Percentiles rank a stretch among this genome's conserved stretches.
Evolutionary conservation across 345 rosid species (phyloP).

Genomic region (Hibiscus trionum): DNA sequence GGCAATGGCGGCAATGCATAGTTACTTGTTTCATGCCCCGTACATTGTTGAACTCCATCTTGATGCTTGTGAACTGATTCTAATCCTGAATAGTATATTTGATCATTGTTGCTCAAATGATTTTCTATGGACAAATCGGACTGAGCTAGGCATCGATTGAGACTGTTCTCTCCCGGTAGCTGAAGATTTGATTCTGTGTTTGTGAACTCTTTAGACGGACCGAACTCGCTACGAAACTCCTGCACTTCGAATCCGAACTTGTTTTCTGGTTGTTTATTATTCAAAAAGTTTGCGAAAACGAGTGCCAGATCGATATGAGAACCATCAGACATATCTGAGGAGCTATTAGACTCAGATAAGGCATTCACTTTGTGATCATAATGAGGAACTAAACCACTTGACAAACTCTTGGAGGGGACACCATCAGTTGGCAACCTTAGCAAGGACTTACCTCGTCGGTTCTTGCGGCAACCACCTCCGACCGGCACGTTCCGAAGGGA

Average conservation of each 20-base stretch:
- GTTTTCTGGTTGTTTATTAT: conserved; percentile 28
- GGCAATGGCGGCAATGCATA: conserved; percentile 40
- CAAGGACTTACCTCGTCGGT: conserved; percentile 34
- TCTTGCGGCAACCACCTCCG: conserved; percentile 56
- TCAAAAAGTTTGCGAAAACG: conserved; percentile 52
- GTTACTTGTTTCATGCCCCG: conserved; percentile 13
- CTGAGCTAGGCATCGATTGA: conserved; percentile 7
- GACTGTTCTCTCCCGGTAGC: conserved; percentile 8
- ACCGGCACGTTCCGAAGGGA: conserved; percentile 50
- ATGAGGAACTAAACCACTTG: not conserved
- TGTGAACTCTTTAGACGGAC: not conserved
- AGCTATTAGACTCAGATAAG: conserved; percentile 13
- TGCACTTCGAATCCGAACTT: conserved; percentile 10
- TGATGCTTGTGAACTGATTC: conserved; percentile 7
- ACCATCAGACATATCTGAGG: conserved; percentile 16
- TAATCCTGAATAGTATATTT: conserved; percentile 13
- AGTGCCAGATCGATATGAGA: conserved; percentile 48
- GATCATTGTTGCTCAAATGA: conserved; percentile 18
- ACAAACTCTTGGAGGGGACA: not conserved
- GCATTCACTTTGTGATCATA: conserved; percentile 3
- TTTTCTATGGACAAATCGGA: conserved; percentile 5
- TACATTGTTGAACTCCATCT: conserved; percentile 8
- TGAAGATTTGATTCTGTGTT: not conserved
- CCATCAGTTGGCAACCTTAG: conserved; percentile 16
- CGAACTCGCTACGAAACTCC: not conserved